Base-by-base conservation (phyloP, 805 yeast species). In the Kuraishia hungarica region DNA sequence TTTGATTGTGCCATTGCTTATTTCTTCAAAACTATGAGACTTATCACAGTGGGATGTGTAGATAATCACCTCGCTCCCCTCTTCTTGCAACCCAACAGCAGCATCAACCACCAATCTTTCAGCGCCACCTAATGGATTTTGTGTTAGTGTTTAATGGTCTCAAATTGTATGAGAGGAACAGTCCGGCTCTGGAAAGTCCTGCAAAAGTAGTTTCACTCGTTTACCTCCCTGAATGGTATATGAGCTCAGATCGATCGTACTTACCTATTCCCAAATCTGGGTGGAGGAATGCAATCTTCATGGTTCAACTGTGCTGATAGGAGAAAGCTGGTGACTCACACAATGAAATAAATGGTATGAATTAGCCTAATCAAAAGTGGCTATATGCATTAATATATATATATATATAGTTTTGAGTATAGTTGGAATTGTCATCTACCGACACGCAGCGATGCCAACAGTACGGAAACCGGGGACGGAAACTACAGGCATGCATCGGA, bases 81-180 rank as follows among this genome's bases (percentile, higher is more conserved):
- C 69, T 2, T 81, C 76, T 64, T 93, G 90, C 26, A 94, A 72
- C 0, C 97, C 96, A 2, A 90, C 74, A 0, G 98, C 99, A 2
- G 96, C 91, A 70, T 94, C 99, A 1, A 94, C 97, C 1, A 94
- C 91, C n/a, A 96, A 77, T 57, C 99, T 77, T 67, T 94, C 99
- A 1, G 99, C 99, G 2, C 99, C 99, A 4, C 87, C 71, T 67
- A 39, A 15, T 35, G 5, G 29, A 26, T 26, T 6, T 15, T 19
- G 35, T 21, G 51, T 53, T 51, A 53, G 53, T 53, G 29, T 51
- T 11, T 35, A 47, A 26, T 15, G 22, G 21, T 24, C 2, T 15
- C 19, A 1, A 17, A 21, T 39, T 39, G 15, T 24, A 2, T 10
- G 39, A 21, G n/a, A n/a, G n/a, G n/a, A n/a, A n/a, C n/a, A n/a